Conservation (phyloP, 2,329 filamentous ascomycete species). For the Ophiostoma triangulosporum region DNA sequence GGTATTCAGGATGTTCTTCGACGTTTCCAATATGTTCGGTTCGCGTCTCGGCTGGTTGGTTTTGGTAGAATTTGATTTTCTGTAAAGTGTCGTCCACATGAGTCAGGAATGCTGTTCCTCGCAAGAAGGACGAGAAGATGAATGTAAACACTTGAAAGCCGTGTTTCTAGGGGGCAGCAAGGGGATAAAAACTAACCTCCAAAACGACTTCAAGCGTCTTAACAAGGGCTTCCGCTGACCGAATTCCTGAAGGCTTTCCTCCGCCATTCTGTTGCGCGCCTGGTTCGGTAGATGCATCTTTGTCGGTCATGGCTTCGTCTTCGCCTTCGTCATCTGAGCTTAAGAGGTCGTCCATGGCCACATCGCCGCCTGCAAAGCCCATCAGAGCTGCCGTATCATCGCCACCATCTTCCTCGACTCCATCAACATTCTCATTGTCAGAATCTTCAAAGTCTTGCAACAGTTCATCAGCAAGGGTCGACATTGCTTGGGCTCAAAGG, state of each 20-base stretch:
- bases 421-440: constrained; percentile 59
- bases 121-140: constrained; percentile 14
- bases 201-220: constrained; percentile 68
- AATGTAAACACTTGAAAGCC: constrained; percentile 47
- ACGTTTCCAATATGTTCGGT: constrained; percentile 61
- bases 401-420: constrained; percentile 36
- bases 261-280: constrained; percentile 56
- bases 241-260: constrained; percentile 68
- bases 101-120: constrained; percentile 53
- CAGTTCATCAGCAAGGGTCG: constrained; percentile 83
- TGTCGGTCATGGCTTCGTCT: constrained; percentile 38
- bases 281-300: constrained; percentile 46
- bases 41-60: constrained; percentile 49
- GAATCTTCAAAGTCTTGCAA: constrained; percentile 84
- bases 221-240: constrained; percentile 68
- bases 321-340: constrained; percentile 41
- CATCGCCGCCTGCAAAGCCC: constrained; percentile 27
- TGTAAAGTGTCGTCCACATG: constrained; percentile 34
- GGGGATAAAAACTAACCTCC: constrained; percentile 47
- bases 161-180: constrained; percentile 15
- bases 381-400: constrained; percentile 27
- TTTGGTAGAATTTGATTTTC: constrained; percentile 71
- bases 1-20: constrained; percentile 85
- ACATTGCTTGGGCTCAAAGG: constrained; percentile 41
- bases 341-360: constrained; percentile 48